Evolutionary conservation across 2,329 filamentous ascomycete species (phyloP).

Genomic region (Arthroderma sp.): DNA sequence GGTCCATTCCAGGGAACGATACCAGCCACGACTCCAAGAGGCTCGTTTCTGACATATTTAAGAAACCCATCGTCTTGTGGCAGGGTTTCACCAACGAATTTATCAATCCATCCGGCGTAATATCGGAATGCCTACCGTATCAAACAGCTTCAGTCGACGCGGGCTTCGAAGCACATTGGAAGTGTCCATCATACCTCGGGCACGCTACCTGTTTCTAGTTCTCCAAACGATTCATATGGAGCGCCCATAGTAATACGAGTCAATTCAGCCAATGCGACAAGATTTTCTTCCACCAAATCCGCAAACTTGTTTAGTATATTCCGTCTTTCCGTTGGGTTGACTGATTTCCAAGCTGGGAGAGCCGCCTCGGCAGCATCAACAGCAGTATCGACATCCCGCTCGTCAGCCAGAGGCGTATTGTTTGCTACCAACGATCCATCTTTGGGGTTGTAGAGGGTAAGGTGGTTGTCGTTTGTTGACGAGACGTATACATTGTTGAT

Average conservation of each 20-base stretch:
- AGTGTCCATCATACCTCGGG: constrained; percentile 1
- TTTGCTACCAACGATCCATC: constrained; percentile 21
- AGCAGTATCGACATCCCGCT: constrained; percentile 30
- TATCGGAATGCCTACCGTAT: constrained; percentile 9
- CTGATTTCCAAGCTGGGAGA: constrained; percentile 32
- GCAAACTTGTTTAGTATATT: constrained; percentile 35
- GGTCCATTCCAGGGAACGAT: constrained; percentile 22
- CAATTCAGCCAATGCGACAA: constrained; percentile 24
- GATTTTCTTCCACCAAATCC: constrained; percentile 28
- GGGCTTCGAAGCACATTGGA: background rate
- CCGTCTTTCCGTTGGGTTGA: constrained; percentile 25
- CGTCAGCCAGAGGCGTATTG: constrained; percentile 34
- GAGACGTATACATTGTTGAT: constrained; percentile 40
- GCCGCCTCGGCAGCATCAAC: constrained; percentile 33
- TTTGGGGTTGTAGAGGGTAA: constrained; percentile 32
- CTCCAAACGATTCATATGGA: constrained; percentile 32
- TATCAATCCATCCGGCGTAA: constrained; percentile 20
- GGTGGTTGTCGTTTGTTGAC: constrained; percentile 34
- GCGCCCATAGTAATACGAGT: constrained; percentile 36
- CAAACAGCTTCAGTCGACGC: background rate
- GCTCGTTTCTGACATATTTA: constrained; percentile 16
- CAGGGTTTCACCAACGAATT: constrained; percentile 16
- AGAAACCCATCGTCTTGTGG: constrained; percentile 10
- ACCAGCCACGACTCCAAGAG: constrained; percentile 18
- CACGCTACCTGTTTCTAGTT: constrained; percentile 28